Conservation (phyloP, 768 basidiomycete genomes). For the Lactifluus pinguis region DNA sequence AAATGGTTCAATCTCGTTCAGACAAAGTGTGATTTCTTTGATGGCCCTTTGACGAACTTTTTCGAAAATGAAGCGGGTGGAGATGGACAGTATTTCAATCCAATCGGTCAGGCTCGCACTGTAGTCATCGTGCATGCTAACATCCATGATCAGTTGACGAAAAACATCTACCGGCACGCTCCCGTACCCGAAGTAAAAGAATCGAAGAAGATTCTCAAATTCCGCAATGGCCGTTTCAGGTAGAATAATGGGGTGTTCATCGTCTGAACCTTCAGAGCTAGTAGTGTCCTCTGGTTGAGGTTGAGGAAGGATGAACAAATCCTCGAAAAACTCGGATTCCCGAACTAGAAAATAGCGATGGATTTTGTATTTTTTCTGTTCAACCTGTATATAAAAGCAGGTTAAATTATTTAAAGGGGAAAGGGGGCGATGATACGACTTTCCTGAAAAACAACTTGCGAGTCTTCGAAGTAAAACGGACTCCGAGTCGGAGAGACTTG, state of each 20-base stretch:
- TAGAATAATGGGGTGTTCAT: slow-evolving; percentile 18
- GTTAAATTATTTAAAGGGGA: not conserved
- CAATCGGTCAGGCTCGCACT: slow-evolving; percentile 6
- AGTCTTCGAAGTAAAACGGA: slow-evolving; percentile 4
- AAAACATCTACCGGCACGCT: not conserved
- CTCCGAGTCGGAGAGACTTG: no score
- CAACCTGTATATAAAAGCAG: slow-evolving; percentile 10
- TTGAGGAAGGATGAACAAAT: slow-evolving; percentile 13
- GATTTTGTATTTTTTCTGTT: slow-evolving; percentile 17
- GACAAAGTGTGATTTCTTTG: slow-evolving; percentile 9
- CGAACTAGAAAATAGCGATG: slow-evolving; percentile 18
- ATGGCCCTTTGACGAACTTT: slow-evolving; percentile 15
- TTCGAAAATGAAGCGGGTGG: slow-evolving; percentile 14
- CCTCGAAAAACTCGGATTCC: slow-evolving; percentile 18
- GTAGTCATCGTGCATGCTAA: slow-evolving; percentile 16
- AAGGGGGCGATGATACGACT: not conserved
- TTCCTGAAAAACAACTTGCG: slow-evolving; percentile 4
- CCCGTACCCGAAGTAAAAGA: slow-evolving; percentile 19
- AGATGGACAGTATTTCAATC: slow-evolving; percentile 16
- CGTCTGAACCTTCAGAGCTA: slow-evolving; percentile 16
- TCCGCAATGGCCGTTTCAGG: slow-evolving; percentile 10
- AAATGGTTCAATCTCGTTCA: slow-evolving; percentile 13
- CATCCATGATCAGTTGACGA: not conserved
- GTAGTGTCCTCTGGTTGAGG: slow-evolving; percentile 15
- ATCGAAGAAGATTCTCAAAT: slow-evolving; percentile 17